Evolutionary conservation across 495 filamentous ascomycete species (phyloP).

Genomic region (Cercophora samala): DNA sequence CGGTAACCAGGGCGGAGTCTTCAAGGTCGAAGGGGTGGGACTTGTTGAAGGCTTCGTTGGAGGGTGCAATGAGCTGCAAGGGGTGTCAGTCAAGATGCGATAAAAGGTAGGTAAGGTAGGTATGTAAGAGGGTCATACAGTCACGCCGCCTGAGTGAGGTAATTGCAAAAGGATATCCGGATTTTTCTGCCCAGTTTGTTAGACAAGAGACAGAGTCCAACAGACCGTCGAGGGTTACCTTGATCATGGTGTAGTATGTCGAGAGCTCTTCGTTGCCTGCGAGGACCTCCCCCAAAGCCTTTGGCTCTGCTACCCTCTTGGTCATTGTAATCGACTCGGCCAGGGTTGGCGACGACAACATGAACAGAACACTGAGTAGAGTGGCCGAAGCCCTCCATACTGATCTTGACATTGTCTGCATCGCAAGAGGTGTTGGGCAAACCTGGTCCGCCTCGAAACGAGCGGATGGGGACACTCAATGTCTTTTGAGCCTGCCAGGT

Average conservation of each 20-base stretch:
- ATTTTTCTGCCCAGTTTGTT: constrained; percentile 27
- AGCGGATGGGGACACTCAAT: background rate
- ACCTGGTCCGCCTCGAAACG: background rate
- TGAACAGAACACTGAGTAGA: background rate
- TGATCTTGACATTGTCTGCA: background rate
- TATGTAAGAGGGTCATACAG: constrained; percentile 24
- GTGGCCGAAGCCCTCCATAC: background rate
- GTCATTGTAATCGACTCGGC: background rate
- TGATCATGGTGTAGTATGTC: constrained; percentile 34
- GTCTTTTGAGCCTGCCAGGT: background rate
- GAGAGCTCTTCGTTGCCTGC: constrained; percentile 29
- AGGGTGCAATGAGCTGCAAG: constrained; percentile 53
- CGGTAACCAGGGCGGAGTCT: constrained; percentile 37
- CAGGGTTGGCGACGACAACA: background rate
- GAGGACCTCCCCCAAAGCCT: constrained; percentile 29
- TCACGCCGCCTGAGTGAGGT: constrained; percentile 33
- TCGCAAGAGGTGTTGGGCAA: background rate
- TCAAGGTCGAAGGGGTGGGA: constrained; percentile 27
- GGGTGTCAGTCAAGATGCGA: background rate
- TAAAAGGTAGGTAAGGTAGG: background rate
- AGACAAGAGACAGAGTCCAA: constrained; percentile 6
- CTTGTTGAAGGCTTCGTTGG: constrained; percentile 53
- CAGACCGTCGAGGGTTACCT: constrained; percentile 23
- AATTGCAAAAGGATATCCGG: constrained; percentile 36
- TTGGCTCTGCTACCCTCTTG: constrained; percentile 1